Percentiles rank a stretch among this genome's conserved stretches.
Conservation (phyloP, 148 eudicot genomes). For the Heliamphora exappendiculata region DNA sequence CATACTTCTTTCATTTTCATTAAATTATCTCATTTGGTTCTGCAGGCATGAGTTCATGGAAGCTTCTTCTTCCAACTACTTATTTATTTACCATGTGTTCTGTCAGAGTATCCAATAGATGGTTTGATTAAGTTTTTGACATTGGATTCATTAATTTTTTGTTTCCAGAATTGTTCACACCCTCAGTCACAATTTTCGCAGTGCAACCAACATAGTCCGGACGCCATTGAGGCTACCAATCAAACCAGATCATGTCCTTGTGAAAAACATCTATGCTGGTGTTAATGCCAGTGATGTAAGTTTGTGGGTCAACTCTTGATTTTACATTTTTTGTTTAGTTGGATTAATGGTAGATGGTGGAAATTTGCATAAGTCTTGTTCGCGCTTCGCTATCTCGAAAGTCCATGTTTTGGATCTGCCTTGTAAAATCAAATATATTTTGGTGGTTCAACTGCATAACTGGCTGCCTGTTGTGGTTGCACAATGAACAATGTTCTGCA, state of each 20-base stretch:
- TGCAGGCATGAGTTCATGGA: not conserved
- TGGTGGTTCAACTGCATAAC: not conserved
- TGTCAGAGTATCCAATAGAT: not conserved
- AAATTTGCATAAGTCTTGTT: not conserved
- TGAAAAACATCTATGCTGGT: slow-evolving; percentile 84
- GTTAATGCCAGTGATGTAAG: slow-evolving; percentile 99
- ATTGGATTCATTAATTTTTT: slow-evolving; percentile 13
- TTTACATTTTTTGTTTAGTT: not conserved
- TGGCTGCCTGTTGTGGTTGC: not conserved
- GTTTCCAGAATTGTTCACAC: slow-evolving; percentile 70
- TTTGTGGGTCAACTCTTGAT: slow-evolving; percentile 19
- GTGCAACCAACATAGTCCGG: slow-evolving; percentile 60
- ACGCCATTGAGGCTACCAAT: slow-evolving; percentile 58
- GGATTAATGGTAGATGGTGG: not conserved
- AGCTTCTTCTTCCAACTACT: not conserved
- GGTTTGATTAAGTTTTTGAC: slow-evolving; percentile 11
- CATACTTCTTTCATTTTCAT: not conserved
- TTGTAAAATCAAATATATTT: too few relatives aligned
- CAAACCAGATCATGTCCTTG: slow-evolving; percentile 61
- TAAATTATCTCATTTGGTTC: not conserved
- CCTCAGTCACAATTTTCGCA: slow-evolving; percentile 77
- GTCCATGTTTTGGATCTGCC: not conserved
- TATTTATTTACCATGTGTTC: not conserved
- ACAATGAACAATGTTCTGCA: not conserved
- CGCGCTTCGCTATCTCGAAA: not conserved